Evolutionary conservation across 495 filamentous ascomycete species (phyloP).

Genomic region (Aspergillus homomorphus): DNA sequence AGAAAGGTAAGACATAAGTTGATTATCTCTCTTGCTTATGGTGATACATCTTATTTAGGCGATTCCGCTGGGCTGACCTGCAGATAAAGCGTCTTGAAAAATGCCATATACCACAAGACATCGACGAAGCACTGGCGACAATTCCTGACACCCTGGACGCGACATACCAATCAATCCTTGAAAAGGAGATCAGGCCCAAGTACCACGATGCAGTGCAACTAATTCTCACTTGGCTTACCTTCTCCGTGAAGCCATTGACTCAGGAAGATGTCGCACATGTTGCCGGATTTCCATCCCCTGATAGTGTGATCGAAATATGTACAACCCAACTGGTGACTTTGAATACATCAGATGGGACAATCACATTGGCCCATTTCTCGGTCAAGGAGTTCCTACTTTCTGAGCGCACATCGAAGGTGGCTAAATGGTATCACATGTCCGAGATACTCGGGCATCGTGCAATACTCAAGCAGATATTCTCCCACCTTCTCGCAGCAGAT

Average conservation of each 20-base stretch:
- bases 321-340: constrained; percentile 9
- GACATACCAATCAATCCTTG: constrained; percentile 7
- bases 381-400: constrained; percentile 15
- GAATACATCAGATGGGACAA: background rate
- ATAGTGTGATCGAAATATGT: constrained; percentile 5
- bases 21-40: background rate
- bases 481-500: background rate
- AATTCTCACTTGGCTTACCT: constrained; percentile 9
- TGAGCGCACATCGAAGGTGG: background rate
- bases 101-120: background rate
- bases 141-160: constrained; percentile 6
- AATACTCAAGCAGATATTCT: background rate
- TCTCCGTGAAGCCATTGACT: background rate
- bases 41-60: constrained; percentile 8
- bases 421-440: constrained; percentile 1
- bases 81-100: constrained; percentile 12
- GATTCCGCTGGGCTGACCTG: constrained; percentile 17
- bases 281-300: background rate
- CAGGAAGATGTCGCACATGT: constrained; percentile 1
- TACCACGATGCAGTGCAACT: background rate
- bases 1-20: constrained; percentile 4
- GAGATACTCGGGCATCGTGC: background rate
- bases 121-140: constrained; percentile 1
- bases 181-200: background rate
- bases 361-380: constrained; percentile 16